Evolutionary conservation across 2,329 filamentous ascomycete species (phyloP), one percentile per base, ranked within the genome.

Genomic region (Pleomassaria siparia): DNA sequence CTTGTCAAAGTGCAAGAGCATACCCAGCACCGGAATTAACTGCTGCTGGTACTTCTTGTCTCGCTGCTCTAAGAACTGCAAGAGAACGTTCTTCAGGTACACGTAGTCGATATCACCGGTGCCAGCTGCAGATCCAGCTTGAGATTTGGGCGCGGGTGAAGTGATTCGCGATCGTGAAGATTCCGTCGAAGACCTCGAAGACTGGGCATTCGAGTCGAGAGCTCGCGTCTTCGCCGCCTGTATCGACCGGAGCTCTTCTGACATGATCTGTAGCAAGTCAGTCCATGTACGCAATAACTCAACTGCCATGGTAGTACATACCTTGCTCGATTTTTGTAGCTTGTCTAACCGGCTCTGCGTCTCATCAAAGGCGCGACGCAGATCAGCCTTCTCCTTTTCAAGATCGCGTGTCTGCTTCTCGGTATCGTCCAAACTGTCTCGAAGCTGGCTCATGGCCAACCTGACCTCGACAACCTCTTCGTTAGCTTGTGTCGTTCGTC

Each of bases 341-440:
- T 89, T 92, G 65, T 96, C 91, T 51, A 92, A 83, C 11, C 88
- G 82, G 46, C 80, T 76, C 54, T 87, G 86, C 22, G 85, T 83
- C 56, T 96, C 91, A 58, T 96, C 90, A 2, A 95, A 79, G 25
- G 87, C 78, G 33, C 84, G 82, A 37, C 88, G 82, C 42, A 95
- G 74, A 50, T 96, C 91, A 0, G 77, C 74, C 55, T 86, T 88
- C 64, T 95, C 89, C 72, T 85, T 89, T 70, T 96, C 91, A 4
- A 88, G 78, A n/a, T 94, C 88, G 24, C 85, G 81, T 0, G 88
- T 84, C 70, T 95, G 89, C 64, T 82, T 85, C 72, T 99, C 94
- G 28, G 88, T 92, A 40, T 89, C 88, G 58, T 97, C 91, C 1
- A 99, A 78, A 0, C 91, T 85, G 49, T 89, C 81, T 1, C 88